Evolutionary conservation across 2,329 filamentous ascomycete species (phyloP).

Genomic region (Arthrocladium fulminans): DNA sequence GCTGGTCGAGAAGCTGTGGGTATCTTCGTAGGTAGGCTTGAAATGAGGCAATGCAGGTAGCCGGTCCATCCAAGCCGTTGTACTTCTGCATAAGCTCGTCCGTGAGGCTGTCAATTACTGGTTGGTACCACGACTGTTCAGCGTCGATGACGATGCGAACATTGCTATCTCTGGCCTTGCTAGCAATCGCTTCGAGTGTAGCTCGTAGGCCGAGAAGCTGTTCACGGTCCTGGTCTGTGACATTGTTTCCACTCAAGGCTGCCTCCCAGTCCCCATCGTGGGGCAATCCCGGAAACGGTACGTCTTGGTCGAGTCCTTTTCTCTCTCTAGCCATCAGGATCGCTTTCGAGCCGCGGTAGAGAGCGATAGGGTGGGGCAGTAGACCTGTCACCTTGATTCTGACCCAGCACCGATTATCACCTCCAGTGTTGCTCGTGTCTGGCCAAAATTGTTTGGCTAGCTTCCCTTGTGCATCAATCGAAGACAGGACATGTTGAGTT

Average conservation of each 20-base stretch:
- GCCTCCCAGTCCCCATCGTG: background rate
- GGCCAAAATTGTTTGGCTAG: slow-evolving; percentile 1
- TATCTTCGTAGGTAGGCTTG: slow-evolving; percentile 4
- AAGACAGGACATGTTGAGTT: background rate
- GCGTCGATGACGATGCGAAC: slow-evolving; percentile 2
- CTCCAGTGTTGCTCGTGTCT: background rate
- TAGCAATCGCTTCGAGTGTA: background rate
- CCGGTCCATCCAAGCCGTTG: background rate
- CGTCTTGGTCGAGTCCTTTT: background rate
- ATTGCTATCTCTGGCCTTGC: background rate
- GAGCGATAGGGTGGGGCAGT: background rate
- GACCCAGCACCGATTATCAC: background rate
- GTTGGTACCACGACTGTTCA: slow-evolving; percentile 1
- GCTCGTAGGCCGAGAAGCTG: background rate
- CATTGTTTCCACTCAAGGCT: background rate
- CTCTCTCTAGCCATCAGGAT: background rate
- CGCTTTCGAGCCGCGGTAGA: background rate
- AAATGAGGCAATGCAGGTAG: slow-evolving; percentile 2
- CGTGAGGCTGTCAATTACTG: background rate
- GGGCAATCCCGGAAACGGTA: background rate
- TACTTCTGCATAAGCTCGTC: slow-evolving; percentile 4
- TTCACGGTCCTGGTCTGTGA: background rate
- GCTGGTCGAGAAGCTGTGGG: background rate
- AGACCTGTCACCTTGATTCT: slow-evolving; percentile 2
- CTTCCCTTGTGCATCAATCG: slow-evolving; percentile 1